Evolutionary conservation across 768 basidiomycete genomes (phyloP), one percentile per base, ranked within the genome.

Genomic region (Termitomyces sp.): DNA sequence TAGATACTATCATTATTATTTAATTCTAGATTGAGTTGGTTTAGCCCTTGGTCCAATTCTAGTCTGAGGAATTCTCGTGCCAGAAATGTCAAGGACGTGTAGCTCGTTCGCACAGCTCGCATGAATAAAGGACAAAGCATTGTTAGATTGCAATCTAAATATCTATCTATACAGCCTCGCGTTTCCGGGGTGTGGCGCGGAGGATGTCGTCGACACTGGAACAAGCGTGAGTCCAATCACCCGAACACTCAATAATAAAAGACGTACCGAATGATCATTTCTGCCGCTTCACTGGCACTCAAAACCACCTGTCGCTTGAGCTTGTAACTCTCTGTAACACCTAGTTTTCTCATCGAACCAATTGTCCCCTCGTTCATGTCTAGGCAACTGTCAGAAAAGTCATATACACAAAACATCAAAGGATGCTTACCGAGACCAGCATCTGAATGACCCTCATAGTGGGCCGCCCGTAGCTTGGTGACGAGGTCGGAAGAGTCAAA

Each of bases 401-500:
- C 13, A 22, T 6, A n/a, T 7, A 3, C 29, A 40, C 57, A 41
- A 59, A n/a, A 31, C 20, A 16, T 15, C 9, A 45, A 43, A 25
- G 2, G 22, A 47, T 9, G 10, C 88, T 59, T 67, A 94, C 94
- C 88, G 7, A 98, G 79, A 13, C 97, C 97, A 43, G 94, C 86
- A 64, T 98, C 94, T 3, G 72, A 59, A 59, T 85, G 79, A 3
- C 95, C 94, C 60, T 94, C 94, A 68, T 90, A 96, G 70, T 99
- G 97, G 10, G 94, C 94, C 1, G 95, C 95, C 52, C 97, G 77
- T 33, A 99, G 77, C 63, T 81, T 85, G 31, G 94, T 77, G 13
- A 98, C 96, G 20, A 99, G 80, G 64, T 99, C 97, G 11, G 90
- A 89, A n/a, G 94, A 96, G 68, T 99, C 97, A 70, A 89, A 95